These are phyloP conservation scores for Colletotrichum spaethianum DNA, from an alignment of 2,329 filamentous ascomycete genomes.

Conservation along the genomic window DNA sequence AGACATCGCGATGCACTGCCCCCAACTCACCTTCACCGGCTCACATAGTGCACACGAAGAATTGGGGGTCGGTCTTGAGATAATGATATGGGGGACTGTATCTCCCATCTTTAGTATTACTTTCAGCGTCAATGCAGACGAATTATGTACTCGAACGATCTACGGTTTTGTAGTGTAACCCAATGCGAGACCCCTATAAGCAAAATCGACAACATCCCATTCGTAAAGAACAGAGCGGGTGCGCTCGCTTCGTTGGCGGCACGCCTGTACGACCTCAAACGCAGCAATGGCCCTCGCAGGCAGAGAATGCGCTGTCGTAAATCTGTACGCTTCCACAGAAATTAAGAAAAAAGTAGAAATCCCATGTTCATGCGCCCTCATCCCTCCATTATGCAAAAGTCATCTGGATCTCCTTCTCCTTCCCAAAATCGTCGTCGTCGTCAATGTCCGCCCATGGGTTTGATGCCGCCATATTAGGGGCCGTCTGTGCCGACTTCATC, in stretches of 20 bases:
- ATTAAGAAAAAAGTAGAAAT: background rate
- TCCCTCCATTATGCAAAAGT: conserved; percentile 76
- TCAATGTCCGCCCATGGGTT: conserved; percentile 81
- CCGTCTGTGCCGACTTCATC: conserved; percentile 61
- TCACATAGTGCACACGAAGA: too few species aligned
- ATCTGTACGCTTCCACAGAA: background rate
- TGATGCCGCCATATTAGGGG: conserved; percentile 64
- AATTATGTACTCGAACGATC: conserved; percentile 32
- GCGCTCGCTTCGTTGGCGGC: background rate
- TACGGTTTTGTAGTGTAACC: conserved; percentile 9
- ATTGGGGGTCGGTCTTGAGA: background rate
- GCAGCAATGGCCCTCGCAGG: background rate
- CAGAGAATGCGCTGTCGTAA: background rate
- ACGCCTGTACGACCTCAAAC: background rate
- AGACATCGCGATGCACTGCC: background rate
- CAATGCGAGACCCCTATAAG: conserved; percentile 13
- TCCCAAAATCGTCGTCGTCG: conserved; percentile 78
- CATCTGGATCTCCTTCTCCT: conserved; percentile 84
- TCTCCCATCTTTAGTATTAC: conserved; percentile 21
- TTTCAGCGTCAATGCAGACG: conserved; percentile 2
- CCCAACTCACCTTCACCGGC: background rate
- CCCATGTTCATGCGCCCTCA: background rate
- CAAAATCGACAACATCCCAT: background rate
- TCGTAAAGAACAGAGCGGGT: background rate
- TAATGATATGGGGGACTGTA: background rate